Conservation (phyloP, 441 rosid species). For the Breynia disticha region DNA sequence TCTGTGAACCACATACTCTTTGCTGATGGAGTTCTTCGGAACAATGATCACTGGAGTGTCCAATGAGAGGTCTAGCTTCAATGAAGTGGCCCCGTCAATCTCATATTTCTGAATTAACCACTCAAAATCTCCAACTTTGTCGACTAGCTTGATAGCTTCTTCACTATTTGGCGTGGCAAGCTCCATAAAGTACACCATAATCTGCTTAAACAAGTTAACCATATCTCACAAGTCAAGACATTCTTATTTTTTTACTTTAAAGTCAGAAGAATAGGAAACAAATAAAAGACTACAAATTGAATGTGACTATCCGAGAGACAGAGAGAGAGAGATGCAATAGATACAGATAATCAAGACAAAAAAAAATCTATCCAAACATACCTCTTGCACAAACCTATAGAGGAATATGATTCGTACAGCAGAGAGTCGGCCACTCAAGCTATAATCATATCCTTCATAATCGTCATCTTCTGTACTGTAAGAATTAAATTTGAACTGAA, state of each 20-base stretch:
- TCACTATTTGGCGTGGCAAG: slow-evolving; percentile 93
- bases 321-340: background rate
- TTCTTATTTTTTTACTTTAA: background rate
- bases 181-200: slow-evolving; percentile 90
- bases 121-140: slow-evolving; percentile 98
- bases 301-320: too few species aligned
- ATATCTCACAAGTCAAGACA: slow-evolving; percentile 15
- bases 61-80: slow-evolving; percentile 89
- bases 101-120: slow-evolving; percentile 95
- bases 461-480: slow-evolving; percentile 93
- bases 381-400: slow-evolving; percentile 98
- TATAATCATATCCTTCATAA: slow-evolving; percentile 95
- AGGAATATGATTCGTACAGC: slow-evolving; percentile 97
- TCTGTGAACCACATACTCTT: slow-evolving; percentile 49
- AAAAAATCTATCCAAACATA: slow-evolving; percentile 27
- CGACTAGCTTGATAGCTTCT: slow-evolving; percentile 95
- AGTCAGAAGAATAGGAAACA: background rate
- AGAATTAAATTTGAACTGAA: slow-evolving; percentile 87
- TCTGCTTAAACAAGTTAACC: slow-evolving; percentile 39
- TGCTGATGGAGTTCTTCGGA: slow-evolving; percentile 80
- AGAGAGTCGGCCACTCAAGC: slow-evolving; percentile 85
- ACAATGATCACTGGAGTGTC: slow-evolving; percentile 91
- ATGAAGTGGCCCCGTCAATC: slow-evolving; percentile 91
- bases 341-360: background rate
- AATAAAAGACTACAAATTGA: too few species aligned